These are phyloP conservation scores for Brassica balearica DNA, from an alignment of 441 rosid species.

Conservation along the genomic window DNA sequence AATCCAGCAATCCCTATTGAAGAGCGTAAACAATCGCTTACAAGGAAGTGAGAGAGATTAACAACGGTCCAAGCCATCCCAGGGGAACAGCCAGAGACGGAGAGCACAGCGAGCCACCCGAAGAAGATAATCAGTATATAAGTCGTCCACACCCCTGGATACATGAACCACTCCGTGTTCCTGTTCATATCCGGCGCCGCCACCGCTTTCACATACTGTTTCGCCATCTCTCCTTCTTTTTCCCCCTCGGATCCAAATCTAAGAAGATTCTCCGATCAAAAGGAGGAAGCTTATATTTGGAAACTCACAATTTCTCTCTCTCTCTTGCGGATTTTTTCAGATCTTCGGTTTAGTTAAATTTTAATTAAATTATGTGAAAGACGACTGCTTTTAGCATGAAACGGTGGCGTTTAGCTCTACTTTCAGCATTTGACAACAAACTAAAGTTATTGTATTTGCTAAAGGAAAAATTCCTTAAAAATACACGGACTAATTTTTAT, in stretches of 20 bases:
- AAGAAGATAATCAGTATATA: slow-evolving; percentile 82
- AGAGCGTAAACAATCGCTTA: slow-evolving; percentile 37
- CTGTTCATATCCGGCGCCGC: slow-evolving; percentile 85
- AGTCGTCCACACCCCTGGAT: slow-evolving; percentile 91
- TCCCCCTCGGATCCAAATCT: slow-evolving; percentile 25
- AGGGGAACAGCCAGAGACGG: slow-evolving; percentile 75
- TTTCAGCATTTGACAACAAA: background rate
- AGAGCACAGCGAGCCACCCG: slow-evolving; percentile 78
- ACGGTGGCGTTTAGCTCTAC: no score
- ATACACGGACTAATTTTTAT: no score
- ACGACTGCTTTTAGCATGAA: background rate
- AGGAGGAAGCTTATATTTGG: background rate
- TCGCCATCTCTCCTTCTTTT: no score
- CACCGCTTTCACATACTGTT: slow-evolving; percentile 75
- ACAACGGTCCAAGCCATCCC: slow-evolving; percentile 96
- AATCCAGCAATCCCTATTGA: background rate
- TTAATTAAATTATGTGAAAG: background rate
- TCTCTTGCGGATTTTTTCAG: background rate
- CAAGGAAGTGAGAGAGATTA: slow-evolving; percentile 78
- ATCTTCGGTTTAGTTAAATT: background rate
- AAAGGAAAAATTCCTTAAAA: no score
- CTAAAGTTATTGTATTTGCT: no score
- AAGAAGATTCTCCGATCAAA: background rate
- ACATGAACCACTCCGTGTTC: slow-evolving; percentile 97
- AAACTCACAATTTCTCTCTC: background rate